Evolutionary conservation across 768 basidiomycete species (phyloP).

Genomic region (Termitomyces sp.): DNA sequence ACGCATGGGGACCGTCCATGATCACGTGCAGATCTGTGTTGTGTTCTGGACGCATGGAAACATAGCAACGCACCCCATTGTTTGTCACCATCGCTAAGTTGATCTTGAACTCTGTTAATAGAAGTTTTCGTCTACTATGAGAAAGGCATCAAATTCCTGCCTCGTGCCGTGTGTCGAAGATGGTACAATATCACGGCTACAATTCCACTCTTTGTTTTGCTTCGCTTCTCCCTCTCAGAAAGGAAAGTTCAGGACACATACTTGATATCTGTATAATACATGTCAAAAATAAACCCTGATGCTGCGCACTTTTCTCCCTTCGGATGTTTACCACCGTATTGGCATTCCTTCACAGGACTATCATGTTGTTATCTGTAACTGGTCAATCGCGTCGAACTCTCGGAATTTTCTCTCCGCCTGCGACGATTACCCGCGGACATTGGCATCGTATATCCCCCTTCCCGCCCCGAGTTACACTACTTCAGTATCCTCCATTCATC

Average conservation of each 20-base stretch:
- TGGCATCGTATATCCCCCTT: too few species aligned
- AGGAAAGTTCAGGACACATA: background rate
- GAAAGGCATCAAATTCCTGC: background rate
- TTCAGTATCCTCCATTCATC: background rate
- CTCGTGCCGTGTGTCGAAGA: background rate
- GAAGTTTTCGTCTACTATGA: too few species aligned
- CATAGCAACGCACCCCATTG: background rate
- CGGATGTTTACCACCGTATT: background rate
- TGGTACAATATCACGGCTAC: background rate
- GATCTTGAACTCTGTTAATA: too few species aligned
- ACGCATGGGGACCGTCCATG: too few species aligned
- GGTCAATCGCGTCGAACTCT: background rate
- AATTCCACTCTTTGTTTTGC: background rate
- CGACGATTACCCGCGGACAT: background rate
- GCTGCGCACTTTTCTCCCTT: background rate
- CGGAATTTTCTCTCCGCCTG: background rate
- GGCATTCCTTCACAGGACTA: background rate
- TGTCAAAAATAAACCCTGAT: background rate
- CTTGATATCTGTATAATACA: background rate
- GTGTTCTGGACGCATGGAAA: too few species aligned
- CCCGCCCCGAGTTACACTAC: background rate
- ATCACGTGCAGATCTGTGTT: background rate
- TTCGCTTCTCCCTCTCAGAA: background rate
- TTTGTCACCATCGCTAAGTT: background rate
- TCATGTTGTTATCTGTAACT: background rate